A percentile compares a stretch with the other conserved stretches of the same genome.
Conservation (phyloP, 1,139 yeast species). For the Nakaseomyces nivariensis region DNA sequence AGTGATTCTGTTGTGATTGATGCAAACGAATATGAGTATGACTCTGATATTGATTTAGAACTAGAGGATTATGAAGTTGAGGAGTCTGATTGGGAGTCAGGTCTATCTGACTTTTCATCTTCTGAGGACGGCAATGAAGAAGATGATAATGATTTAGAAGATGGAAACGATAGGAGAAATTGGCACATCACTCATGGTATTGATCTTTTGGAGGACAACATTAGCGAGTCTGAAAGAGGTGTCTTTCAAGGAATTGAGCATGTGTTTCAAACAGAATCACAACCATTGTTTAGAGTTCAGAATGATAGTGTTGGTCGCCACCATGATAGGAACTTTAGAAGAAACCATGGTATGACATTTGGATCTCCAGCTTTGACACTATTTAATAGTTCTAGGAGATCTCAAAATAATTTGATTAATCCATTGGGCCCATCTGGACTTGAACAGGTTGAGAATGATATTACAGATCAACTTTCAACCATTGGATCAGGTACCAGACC, state of each 20-base stretch:
- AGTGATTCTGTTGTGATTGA: constrained; percentile 29
- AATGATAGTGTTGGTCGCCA: constrained; percentile 16
- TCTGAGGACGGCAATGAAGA: constrained; percentile 24
- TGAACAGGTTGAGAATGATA: constrained; percentile 28
- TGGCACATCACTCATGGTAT: constrained; percentile 27
- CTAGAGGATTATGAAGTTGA: constrained; percentile 31
- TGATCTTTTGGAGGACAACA: constrained; percentile 22
- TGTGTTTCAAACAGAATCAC: constrained; percentile 23
- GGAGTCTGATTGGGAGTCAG: constrained; percentile 31
- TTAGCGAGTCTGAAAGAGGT: constrained; percentile 26
- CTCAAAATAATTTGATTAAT: constrained; percentile 25
- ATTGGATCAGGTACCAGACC: constrained; percentile 21
- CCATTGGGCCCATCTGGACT: constrained; percentile 28
- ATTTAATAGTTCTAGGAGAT: constrained; percentile 21
- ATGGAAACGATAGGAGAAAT: constrained; percentile 16
- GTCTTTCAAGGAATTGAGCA: constrained; percentile 28
- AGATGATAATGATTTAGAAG: constrained; percentile 14
- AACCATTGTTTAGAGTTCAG: constrained; percentile 23
- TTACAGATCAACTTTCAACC: constrained; percentile 21
- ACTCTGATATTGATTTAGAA: constrained; percentile 26
- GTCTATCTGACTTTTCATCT: constrained; percentile 26
- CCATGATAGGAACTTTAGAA: constrained; percentile 13
- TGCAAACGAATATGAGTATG: constrained; percentile 31
- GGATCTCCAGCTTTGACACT: constrained; percentile 24
- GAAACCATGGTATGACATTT: constrained; percentile 1